phyloP scores from a whole-genome alignment of 2,329 filamentous ascomycete species.

The Alternaria solani region DNA sequence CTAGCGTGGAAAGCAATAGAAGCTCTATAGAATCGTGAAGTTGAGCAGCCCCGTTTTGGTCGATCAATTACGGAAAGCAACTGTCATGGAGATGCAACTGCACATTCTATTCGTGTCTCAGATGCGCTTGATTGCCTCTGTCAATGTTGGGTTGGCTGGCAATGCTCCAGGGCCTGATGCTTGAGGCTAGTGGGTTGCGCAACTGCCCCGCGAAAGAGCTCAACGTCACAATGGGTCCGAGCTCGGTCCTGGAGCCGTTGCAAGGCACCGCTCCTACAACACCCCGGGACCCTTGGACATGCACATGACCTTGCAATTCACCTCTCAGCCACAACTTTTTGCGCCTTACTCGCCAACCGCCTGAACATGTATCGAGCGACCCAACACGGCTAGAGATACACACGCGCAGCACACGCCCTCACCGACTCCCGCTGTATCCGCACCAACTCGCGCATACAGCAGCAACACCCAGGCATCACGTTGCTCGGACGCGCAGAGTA shows the following conservation, averaged over 20 bases:
- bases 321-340: background rate
- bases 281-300: slow-evolving; percentile 18
- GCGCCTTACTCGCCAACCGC: background rate
- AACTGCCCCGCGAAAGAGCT: slow-evolving; percentile 29
- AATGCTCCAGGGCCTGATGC: background rate
- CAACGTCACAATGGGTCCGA: slow-evolving; percentile 40
- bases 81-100: slow-evolving; percentile 1
- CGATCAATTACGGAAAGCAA: slow-evolving; percentile 22
- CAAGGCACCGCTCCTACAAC: slow-evolving; percentile 26
- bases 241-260: slow-evolving; percentile 20
- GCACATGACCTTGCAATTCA: slow-evolving; percentile 7
- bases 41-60: slow-evolving; percentile 30
- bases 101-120: slow-evolving; percentile 1
- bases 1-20: slow-evolving; percentile 53
- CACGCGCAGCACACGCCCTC: background rate
- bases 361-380: background rate
- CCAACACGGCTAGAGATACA: background rate
- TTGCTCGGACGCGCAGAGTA: background rate
- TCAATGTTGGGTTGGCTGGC: slow-evolving; percentile 15
- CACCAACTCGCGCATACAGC: slow-evolving; percentile 7
- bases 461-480: background rate
- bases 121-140: slow-evolving; percentile 10
- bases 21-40: slow-evolving; percentile 43
- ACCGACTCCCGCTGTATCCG: slow-evolving; percentile 9
- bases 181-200: slow-evolving; percentile 33